Evolutionary conservation across 2,329 filamentous ascomycete species (phyloP).

Genomic region (Magnaporthales sp.): DNA sequence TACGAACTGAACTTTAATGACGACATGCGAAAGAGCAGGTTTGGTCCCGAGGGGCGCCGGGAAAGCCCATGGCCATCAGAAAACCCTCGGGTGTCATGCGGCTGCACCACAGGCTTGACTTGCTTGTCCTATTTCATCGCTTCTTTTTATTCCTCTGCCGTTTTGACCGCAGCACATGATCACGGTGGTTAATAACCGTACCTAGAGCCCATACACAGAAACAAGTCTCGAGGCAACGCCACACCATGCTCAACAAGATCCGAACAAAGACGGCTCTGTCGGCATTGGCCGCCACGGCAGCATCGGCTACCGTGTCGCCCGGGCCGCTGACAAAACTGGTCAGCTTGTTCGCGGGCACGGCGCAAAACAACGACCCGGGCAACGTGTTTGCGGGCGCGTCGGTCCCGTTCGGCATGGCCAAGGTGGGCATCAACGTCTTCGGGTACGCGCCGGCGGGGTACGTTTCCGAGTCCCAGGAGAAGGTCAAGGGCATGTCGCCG

Average conservation of each 20-base stretch:
- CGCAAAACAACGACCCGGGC: conserved; percentile 2
- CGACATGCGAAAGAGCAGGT: not conserved
- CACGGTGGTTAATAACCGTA: too few relatives aligned
- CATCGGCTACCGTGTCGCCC: not conserved
- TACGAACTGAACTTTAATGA: not conserved
- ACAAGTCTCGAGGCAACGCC: too few relatives aligned
- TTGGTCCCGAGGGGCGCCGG: too few relatives aligned
- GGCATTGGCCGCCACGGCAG: not conserved
- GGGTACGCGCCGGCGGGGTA: conserved; percentile 1
- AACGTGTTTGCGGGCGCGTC: conserved; percentile 2
- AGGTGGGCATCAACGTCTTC: conserved; percentile 1
- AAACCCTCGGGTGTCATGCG: too few relatives aligned
- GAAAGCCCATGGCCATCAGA: too few relatives aligned
- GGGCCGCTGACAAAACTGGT: not conserved
- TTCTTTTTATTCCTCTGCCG: not conserved
- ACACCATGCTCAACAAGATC: not conserved
- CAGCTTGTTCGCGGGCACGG: not conserved
- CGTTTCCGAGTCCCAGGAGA: conserved; percentile 3
- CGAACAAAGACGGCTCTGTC: not conserved
- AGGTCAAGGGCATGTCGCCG: not conserved
- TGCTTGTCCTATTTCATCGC: not conserved
- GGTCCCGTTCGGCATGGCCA: conserved; percentile 4
- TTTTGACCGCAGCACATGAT: not conserved
- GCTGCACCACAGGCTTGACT: too few relatives aligned
- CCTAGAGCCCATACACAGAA: too few relatives aligned